Percentiles rank a stretch among this genome's conserved stretches.
These are phyloP conservation scores for Aspergillus wentii DNA, from an alignment of 495 filamentous ascomycete species.

Conservation along the genomic window DNA sequence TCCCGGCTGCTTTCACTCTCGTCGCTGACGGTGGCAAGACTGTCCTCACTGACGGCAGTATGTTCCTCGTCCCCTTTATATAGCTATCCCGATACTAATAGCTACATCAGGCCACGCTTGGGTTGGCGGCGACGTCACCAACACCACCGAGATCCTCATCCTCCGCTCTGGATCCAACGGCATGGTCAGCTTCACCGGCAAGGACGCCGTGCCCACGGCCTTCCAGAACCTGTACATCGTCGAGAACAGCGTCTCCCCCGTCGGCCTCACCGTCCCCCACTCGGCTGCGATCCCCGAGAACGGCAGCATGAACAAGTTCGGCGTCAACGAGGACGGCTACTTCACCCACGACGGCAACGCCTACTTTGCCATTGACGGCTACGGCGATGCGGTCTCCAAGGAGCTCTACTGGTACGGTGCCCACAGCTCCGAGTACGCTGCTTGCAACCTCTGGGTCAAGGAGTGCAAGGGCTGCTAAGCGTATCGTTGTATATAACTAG, in stretches of 20 bases:
- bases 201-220: constrained; percentile 18
- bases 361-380: constrained; percentile 23
- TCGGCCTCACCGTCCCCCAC: constrained; percentile 27
- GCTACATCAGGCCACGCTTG: no score
- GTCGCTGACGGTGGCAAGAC: constrained; percentile 5
- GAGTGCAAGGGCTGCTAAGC: constrained; percentile 17
- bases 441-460: constrained; percentile 26
- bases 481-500: no score
- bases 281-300: constrained; percentile 22
- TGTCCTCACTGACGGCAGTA: constrained; percentile 5
- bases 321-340: constrained; percentile 22
- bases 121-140: no score
- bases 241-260: constrained; percentile 15
- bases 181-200: constrained; percentile 20
- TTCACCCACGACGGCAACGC: constrained; percentile 22
- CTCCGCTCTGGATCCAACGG: constrained; percentile 11
- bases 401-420: constrained; percentile 25
- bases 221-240: constrained; percentile 29
- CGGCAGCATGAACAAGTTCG: constrained; percentile 22
- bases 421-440: constrained; percentile 18
- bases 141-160: not conserved
- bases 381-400: constrained; percentile 14
- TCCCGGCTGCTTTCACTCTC: constrained; percentile 3
- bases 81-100: no score
- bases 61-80: no score